Evolutionary conservation across 768 basidiomycete genomes (phyloP).

Genomic region (Cyclocybe aegerita): DNA sequence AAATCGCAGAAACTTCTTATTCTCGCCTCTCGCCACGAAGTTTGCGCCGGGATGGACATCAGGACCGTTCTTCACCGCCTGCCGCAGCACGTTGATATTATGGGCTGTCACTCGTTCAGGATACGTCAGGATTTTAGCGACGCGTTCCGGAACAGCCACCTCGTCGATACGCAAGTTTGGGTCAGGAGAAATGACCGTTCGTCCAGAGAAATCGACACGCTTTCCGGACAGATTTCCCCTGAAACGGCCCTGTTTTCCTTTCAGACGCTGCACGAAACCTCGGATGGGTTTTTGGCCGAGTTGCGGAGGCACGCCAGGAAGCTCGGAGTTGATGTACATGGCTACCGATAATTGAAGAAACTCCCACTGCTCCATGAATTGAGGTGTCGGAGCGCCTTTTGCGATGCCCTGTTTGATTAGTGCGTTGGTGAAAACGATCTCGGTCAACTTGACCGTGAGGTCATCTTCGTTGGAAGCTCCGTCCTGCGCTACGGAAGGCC

Average conservation of each 20-base stretch:
- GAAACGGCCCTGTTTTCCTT: slow-evolving; percentile 99
- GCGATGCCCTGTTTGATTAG: slow-evolving; percentile 87
- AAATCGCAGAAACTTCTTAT: slow-evolving; percentile 89
- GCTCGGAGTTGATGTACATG: slow-evolving; percentile 97
- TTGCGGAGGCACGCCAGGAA: slow-evolving; percentile 88
- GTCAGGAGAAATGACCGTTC: slow-evolving; percentile 98
- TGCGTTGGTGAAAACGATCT: slow-evolving; percentile 93
- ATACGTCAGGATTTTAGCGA: slow-evolving; percentile 93
- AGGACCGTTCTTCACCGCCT: slow-evolving; percentile 84
- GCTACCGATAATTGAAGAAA: slow-evolving; percentile 93
- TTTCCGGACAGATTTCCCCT: slow-evolving; percentile 98
- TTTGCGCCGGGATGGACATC: slow-evolving; percentile 96
- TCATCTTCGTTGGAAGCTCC: slow-evolving; percentile 99
- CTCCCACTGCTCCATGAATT: slow-evolving; percentile 99
- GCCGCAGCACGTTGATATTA: slow-evolving; percentile 76
- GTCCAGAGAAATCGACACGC: slow-evolving; percentile 97
- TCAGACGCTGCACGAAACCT: slow-evolving; percentile 95
- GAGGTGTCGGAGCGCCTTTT: slow-evolving; percentile 84
- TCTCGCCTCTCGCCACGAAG: slow-evolving; percentile 81
- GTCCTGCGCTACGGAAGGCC: slow-evolving; percentile 96
- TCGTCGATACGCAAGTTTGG: slow-evolving; percentile 99
- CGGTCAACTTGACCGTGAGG: slow-evolving; percentile 93
- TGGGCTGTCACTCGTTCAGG: slow-evolving; percentile 93
- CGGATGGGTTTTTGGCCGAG: slow-evolving; percentile 92
- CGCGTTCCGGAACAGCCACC: slow-evolving; percentile 94